phyloP scores from a whole-genome alignment of 495 filamentous ascomycete genomes.

The Penicillium argentinense region DNA sequence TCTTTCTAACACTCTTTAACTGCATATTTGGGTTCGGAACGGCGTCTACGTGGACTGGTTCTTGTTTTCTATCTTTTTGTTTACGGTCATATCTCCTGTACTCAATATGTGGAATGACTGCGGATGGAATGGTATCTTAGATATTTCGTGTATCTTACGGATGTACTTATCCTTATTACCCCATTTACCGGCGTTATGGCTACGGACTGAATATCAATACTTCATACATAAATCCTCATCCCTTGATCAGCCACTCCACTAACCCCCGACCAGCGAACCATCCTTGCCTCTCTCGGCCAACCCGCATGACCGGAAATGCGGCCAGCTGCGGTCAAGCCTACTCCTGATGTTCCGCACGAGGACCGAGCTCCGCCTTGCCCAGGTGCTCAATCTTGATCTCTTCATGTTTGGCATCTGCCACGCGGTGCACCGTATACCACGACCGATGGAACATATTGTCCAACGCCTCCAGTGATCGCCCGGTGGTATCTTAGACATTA shows the following conservation, averaged over 20 bases:
- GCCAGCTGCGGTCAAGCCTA: constrained; percentile 3
- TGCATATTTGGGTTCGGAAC: not conserved
- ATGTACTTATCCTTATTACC: constrained; percentile 16
- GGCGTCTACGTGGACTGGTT: not conserved
- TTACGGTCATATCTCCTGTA: not conserved
- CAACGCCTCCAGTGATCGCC: constrained; percentile 21
- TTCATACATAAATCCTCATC: not conserved
- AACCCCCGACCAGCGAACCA: too few relatives aligned
- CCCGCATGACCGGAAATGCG: not conserved
- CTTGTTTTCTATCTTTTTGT: not conserved
- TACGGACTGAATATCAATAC: not conserved
- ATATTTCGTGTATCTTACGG: constrained; percentile 7
- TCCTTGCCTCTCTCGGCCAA: not conserved
- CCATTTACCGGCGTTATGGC: constrained; percentile 9
- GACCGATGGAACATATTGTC: constrained; percentile 21
- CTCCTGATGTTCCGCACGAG: constrained; percentile 3
- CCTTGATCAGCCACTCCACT: not conserved
- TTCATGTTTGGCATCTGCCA: constrained; percentile 15
- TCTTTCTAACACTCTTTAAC: not conserved
- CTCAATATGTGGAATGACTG: not conserved
- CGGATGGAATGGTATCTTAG: constrained; percentile 7
- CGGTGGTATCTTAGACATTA: constrained; percentile 20
- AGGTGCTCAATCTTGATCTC: constrained; percentile 13
- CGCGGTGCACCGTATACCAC: constrained; percentile 22
- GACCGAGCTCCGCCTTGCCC: constrained; percentile 2